phyloP scores from a whole-genome alignment of 1,284 basidiomycete genomes.

The Inonotus hispidus region DNA sequence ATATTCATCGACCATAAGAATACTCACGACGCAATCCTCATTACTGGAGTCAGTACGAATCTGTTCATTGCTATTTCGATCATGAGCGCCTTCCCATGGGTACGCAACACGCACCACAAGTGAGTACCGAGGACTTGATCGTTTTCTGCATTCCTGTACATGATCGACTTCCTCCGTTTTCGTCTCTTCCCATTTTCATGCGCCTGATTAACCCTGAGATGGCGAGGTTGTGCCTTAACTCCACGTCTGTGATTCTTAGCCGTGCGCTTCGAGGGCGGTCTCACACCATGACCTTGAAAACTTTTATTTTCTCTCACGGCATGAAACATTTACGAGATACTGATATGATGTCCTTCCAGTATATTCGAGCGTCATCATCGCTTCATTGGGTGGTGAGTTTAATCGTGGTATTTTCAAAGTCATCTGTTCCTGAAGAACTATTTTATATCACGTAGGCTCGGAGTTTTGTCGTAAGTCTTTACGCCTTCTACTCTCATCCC shows the following conservation, averaged over 20 bases:
- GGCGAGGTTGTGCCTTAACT: neutral
- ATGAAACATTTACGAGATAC: slow-evolving; percentile 1
- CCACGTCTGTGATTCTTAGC: neutral
- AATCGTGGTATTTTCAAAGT: neutral
- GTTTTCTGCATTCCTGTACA: neutral
- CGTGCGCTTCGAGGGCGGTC: neutral
- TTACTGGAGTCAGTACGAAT: slow-evolving; percentile 54
- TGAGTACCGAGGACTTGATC: slow-evolving; percentile 28
- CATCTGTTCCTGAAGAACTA: neutral
- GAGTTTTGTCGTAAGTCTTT: slow-evolving; percentile 45
- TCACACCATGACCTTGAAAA: no score
- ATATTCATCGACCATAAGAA: slow-evolving; percentile 50
- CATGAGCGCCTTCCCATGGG: slow-evolving; percentile 60
- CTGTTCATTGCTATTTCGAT: slow-evolving; percentile 52
- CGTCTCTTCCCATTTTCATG: neutral
- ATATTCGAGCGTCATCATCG: slow-evolving; percentile 67
- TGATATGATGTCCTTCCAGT: slow-evolving; percentile 29
- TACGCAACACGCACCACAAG: slow-evolving; percentile 66
- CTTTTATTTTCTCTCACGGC: neutral
- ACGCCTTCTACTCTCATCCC: neutral
- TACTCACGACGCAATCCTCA: slow-evolving; percentile 50
- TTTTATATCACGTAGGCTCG: slow-evolving; percentile 37
- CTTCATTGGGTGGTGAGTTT: slow-evolving; percentile 59
- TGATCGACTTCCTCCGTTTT: neutral
- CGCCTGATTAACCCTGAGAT: neutral